Conservation (phyloP, 371 early-diverging fungal genomes). For the Nematocida major region DNA sequence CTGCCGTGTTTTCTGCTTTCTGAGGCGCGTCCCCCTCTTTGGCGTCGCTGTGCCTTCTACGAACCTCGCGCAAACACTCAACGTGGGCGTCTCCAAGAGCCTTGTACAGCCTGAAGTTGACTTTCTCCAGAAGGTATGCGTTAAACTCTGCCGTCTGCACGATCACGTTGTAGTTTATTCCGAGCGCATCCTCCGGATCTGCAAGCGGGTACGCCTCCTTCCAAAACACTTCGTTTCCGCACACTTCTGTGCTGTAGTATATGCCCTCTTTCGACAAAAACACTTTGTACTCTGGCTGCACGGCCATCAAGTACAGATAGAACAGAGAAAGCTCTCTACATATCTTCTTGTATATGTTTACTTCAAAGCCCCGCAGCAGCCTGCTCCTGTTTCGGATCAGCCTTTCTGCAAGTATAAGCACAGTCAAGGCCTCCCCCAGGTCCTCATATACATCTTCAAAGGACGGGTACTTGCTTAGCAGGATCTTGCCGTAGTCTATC, state of each 20-base stretch:
- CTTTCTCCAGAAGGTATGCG: constrained; percentile 40
- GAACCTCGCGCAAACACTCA: background rate
- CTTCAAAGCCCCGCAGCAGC: background rate
- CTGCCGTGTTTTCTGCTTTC: background rate
- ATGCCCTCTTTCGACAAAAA: constrained; percentile 13
- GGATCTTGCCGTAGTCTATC: constrained; percentile 37
- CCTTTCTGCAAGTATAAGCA: constrained; percentile 35
- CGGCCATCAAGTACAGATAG: constrained; percentile 19
- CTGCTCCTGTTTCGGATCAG: background rate
- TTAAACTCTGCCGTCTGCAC: constrained; percentile 29
- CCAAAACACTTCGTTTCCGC: constrained; percentile 39
- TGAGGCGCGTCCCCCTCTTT: background rate
- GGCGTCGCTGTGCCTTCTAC: background rate
- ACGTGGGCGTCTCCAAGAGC: background rate
- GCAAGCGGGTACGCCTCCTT: constrained; percentile 22
- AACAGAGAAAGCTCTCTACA: constrained; percentile 32
- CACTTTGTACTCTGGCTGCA: background rate
- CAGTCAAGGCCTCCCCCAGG: constrained; percentile 29
- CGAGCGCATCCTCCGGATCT: constrained; percentile 26
- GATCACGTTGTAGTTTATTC: constrained; percentile 34
- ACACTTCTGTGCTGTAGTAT: constrained; percentile 10
- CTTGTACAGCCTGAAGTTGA: constrained; percentile 45
- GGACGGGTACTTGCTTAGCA: constrained; percentile 44
- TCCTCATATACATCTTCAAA: constrained; percentile 48
- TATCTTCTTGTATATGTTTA: constrained; percentile 4